Base-by-base conservation (phyloP, 805 yeast species). In the Hemisphaericaspora nanyangensis region DNA sequence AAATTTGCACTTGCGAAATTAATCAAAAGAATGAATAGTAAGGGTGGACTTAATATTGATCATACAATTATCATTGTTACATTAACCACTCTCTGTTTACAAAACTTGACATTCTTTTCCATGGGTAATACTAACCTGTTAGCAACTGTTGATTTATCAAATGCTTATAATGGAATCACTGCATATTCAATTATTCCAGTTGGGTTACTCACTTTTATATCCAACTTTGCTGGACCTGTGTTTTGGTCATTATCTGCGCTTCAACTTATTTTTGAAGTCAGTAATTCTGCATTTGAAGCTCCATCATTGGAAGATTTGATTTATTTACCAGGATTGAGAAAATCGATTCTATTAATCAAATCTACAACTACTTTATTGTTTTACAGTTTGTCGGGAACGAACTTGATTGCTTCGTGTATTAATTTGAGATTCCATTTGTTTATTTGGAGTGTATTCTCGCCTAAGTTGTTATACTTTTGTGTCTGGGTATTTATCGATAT, bases 371-470 rank as follows among this genome's bases (percentile, higher is more conserved):
- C 63, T 16, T 58, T 79, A 25, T 52, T 73, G 1, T 85, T 82
- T 51, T 85, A 84, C 55, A 64, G 82, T 2, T 46, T 81, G 1
- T 66, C 80, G 7, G 82, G 85, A 1, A 50, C 76, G 2, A 74
- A 76, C 31, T 71, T 88, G 36, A 56, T 85, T 31, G 63, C 67
- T 0, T 82, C 96, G 11, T 93, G 98, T 57, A 72, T 74, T 36
- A 68, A 76, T 16, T 70, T 90, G 49, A 71, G 95, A 49, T 85
- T 82, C 54, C 99, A 93, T 58, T 68, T 93, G 40, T 93, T 93
- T 56, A 85, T 93, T 7, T 93, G 99, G 99, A 90, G 98, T 2
- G 99, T 93, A 6, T 93, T 93, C 64, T 85, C 95, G 37, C 99
- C 99, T 1, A 91, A 90, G 53, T 58, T 93, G 4, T 72, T 95